These are phyloP conservation scores for Lactarius hengduanensis DNA, from an alignment of 768 basidiomycete genomes.

Conservation along the genomic window DNA sequence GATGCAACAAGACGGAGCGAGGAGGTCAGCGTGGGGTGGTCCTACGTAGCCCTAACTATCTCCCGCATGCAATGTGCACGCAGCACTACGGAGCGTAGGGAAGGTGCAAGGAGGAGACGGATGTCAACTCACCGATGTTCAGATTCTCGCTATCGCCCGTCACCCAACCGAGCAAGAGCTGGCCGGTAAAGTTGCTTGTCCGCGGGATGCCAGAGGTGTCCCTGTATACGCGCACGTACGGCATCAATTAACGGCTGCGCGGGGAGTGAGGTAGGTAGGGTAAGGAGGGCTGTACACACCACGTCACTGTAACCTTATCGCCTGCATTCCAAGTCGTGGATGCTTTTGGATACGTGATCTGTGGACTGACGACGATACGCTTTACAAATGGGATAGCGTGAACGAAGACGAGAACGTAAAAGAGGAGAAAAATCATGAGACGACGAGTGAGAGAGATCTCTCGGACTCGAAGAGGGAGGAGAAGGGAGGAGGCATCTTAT, in stretches of 20 bases:
- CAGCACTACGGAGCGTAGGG: background rate
- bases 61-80: background rate
- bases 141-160: slow-evolving; percentile 40
- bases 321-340: slow-evolving; percentile 40
- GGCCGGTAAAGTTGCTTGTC: slow-evolving; percentile 39
- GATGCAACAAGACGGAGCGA: background rate
- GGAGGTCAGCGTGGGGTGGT: slow-evolving; percentile 2
- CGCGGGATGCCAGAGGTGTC: slow-evolving; percentile 40
- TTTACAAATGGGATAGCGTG: slow-evolving; percentile 3
- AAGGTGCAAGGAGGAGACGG: background rate
- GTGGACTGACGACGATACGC: slow-evolving; percentile 33
- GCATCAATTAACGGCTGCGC: background rate
- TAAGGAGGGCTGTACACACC: slow-evolving; percentile 33
- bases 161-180: slow-evolving; percentile 47
- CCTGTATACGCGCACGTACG: slow-evolving; percentile 3
- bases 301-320: slow-evolving; percentile 41
- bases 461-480: background rate
- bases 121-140: slow-evolving; percentile 45
- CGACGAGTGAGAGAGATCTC: background rate
- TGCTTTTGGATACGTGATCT: slow-evolving; percentile 41
- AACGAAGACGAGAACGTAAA: background rate
- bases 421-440: slow-evolving; percentile 13
- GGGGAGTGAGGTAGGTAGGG: background rate
- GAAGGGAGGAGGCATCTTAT: slow-evolving; percentile 3
- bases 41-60: background rate